phyloP scores from a whole-genome alignment of 2,329 filamentous ascomycete species.

The Diaporthe eres region DNA sequence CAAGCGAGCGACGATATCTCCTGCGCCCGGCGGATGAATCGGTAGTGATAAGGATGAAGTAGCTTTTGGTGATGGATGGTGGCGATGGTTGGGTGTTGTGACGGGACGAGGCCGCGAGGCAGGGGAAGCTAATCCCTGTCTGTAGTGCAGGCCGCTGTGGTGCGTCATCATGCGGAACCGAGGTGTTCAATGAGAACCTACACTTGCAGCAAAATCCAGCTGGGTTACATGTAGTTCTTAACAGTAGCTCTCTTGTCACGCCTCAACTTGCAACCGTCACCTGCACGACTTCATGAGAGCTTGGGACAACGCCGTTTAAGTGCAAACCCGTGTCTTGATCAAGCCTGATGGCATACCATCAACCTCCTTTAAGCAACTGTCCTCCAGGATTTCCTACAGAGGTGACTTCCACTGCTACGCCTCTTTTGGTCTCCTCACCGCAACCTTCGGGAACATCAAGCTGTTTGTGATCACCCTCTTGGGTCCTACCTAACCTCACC shows the following conservation, averaged over 20 bases:
- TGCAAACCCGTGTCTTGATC: background rate
- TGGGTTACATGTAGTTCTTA: constrained; percentile 1
- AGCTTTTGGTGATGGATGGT: background rate
- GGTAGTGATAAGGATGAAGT: constrained; percentile 2
- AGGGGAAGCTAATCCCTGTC: constrained; percentile 29
- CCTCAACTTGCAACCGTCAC: background rate
- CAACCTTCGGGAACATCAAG: background rate
- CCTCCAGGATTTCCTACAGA: background rate
- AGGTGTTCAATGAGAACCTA: background rate
- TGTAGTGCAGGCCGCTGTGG: background rate
- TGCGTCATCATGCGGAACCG: constrained; percentile 23
- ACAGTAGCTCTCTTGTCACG: background rate
- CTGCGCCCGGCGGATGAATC: background rate
- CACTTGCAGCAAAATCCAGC: background rate
- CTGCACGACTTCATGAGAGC: background rate
- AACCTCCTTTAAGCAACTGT: background rate
- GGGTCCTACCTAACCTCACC: background rate
- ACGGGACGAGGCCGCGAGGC: background rate
- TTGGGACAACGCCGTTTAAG: background rate
- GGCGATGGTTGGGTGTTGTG: constrained; percentile 7
- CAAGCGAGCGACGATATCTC: background rate
- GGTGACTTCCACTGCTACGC: background rate
- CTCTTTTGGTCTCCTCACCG: background rate
- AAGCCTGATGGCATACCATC: background rate
- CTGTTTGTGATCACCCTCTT: too few species aligned